Conservation (phyloP, 768 basidiomycete genomes). For the Sistotremastrum niveocremeum region DNA sequence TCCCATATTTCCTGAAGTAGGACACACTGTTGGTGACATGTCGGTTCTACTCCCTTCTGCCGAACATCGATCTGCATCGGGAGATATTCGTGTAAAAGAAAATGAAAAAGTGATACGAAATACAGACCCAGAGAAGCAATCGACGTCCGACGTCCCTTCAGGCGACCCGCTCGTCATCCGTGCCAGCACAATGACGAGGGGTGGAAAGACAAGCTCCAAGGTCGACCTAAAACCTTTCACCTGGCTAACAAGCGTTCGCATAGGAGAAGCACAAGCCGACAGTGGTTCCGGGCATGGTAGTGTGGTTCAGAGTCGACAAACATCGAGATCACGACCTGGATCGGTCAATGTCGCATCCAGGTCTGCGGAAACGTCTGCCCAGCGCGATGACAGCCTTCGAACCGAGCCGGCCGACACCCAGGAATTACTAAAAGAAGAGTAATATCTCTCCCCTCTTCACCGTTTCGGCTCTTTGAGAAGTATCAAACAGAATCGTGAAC, state of each 20-base stretch:
- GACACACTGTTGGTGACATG: no score
- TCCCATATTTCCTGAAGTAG: no score
- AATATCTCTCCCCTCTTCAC: no score
- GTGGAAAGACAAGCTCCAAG: constrained; percentile 34
- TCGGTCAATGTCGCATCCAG: constrained; percentile 3
- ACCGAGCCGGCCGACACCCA: no score
- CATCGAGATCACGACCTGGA: constrained; percentile 29
- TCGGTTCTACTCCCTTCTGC: no score
- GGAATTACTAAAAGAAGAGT: no score
- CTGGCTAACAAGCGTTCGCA: constrained; percentile 65
- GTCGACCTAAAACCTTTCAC: constrained; percentile 43
- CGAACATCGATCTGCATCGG: no score
- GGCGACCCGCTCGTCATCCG: neutral
- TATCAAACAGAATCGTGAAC: no score
- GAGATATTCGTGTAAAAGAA: no score
- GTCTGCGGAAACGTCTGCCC: no score
- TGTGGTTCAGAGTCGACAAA: constrained; percentile 30
- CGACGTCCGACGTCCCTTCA: constrained; percentile 1
- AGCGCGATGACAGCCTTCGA: no score
- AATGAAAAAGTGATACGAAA: neutral
- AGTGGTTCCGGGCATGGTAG: constrained; percentile 45
- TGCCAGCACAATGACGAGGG: constrained; percentile 32
- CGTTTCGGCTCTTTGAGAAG: no score
- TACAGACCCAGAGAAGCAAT: constrained; percentile 1
- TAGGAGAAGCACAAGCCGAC: constrained; percentile 35